Percentiles rank a stretch among this genome's conserved stretches.
Evolutionary conservation across 768 basidiomycete genomes (phyloP).

Genomic region (Naganishia randhawae): DNA sequence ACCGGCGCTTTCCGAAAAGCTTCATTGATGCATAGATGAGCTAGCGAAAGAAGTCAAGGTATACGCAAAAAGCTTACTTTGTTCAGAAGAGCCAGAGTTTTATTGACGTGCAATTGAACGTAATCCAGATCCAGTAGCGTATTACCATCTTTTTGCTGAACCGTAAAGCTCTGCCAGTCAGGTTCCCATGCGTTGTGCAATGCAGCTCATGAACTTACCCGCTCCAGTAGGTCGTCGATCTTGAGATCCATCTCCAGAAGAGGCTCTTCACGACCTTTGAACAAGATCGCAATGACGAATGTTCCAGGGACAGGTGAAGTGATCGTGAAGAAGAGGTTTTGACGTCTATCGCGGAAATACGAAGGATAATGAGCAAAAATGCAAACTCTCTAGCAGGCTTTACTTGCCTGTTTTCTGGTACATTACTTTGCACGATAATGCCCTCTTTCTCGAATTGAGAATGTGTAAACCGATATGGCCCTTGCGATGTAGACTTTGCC

Average conservation of each 20-base stretch:
- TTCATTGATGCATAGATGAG: not conserved
- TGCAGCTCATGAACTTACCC: constrained; percentile 58
- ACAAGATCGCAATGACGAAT: constrained; percentile 97
- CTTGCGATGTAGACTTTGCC: constrained; percentile 75
- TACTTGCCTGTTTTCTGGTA: constrained; percentile 89
- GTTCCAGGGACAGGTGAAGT: constrained; percentile 96
- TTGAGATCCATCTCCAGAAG: constrained; percentile 99
- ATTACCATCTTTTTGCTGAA: constrained; percentile 97
- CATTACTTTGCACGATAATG: constrained; percentile 98
- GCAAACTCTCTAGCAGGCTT: not conserved
- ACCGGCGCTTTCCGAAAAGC: constrained; percentile 14
- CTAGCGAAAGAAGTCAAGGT: not conserved
- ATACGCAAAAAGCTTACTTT: constrained; percentile 59
- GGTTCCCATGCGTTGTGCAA: not conserved
- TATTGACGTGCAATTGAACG: constrained; percentile 92
- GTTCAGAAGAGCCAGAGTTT: constrained; percentile 84
- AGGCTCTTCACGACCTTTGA: constrained; percentile 97
- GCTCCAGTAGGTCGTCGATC: constrained; percentile 95
- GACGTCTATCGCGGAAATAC: constrained; percentile 64
- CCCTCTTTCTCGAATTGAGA: constrained; percentile 98
- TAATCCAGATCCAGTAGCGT: constrained; percentile 94
- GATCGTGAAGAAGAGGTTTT: constrained; percentile 98
- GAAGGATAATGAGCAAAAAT: not conserved
- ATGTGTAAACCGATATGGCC: constrained; percentile 96
- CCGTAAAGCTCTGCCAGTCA: constrained; percentile 1